phyloP scores from a whole-genome alignment of 441 rosid species.

The Erodium moschatum region DNA sequence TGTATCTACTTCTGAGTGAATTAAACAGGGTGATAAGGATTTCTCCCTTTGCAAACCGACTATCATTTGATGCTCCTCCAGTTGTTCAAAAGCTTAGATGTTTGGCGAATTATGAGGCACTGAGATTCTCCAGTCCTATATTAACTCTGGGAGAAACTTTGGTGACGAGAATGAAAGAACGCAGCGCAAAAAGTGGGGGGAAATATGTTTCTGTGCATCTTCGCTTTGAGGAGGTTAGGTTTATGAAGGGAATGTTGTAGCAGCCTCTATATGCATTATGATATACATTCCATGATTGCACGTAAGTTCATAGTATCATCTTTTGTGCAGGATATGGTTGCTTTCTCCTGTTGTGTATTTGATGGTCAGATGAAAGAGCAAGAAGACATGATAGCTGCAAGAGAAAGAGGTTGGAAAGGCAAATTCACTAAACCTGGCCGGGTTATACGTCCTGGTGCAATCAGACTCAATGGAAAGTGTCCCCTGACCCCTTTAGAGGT shows the following conservation, averaged over 20 bases:
- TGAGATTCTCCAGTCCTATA: slow-evolving; percentile 71
- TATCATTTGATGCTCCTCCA: slow-evolving; percentile 94
- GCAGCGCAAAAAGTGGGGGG: slow-evolving; percentile 58
- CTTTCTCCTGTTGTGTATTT: slow-evolving; percentile 97
- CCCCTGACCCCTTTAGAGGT: slow-evolving; percentile 99
- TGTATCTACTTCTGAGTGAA: slow-evolving; percentile 8
- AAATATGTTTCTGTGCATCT: slow-evolving; percentile 94
- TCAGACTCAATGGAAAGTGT: slow-evolving; percentile 90
- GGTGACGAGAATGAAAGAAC: slow-evolving; percentile 90
- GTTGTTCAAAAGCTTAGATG: slow-evolving; percentile 89
- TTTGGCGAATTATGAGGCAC: slow-evolving; percentile 87
- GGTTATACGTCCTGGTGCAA: slow-evolving; percentile 94
- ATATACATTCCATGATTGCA: slow-evolving; percentile 8
- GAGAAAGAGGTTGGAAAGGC: slow-evolving; percentile 99
- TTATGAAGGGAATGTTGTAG: slow-evolving; percentile 7
- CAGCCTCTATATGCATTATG: slow-evolving; percentile 1
- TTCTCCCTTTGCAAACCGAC: slow-evolving; percentile 97
- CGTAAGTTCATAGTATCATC: slow-evolving; percentile 11
- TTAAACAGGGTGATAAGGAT: slow-evolving; percentile 81
- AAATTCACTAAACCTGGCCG: slow-evolving; percentile 98
- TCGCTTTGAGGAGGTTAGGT: slow-evolving; percentile 95
- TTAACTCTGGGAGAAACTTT: slow-evolving; percentile 63
- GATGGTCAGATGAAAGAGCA: slow-evolving; percentile 90
- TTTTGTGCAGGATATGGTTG: slow-evolving; percentile 88
- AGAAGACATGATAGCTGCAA: slow-evolving; percentile 79